phyloP scores from a whole-genome alignment of 2,329 filamentous ascomycete species.

The Hymenoscyphus repandus region DNA sequence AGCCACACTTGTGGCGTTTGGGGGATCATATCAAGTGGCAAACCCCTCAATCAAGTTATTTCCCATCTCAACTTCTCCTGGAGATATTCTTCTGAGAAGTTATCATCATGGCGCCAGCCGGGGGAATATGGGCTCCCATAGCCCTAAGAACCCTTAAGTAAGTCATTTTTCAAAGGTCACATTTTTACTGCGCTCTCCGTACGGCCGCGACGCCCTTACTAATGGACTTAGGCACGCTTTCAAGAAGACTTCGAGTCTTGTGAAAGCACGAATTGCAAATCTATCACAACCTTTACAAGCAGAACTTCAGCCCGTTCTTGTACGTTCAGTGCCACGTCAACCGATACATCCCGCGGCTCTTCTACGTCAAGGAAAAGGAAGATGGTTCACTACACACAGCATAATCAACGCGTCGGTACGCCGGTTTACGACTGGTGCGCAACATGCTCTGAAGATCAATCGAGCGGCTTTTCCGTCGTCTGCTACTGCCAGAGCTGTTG shows the following conservation, averaged over 20 bases:
- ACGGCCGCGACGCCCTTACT: conserved; percentile 10
- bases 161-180: conserved; percentile 9
- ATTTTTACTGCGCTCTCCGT: neutral
- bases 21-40: neutral
- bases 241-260: conserved; percentile 40
- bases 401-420: conserved; percentile 47
- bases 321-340: conserved; percentile 50
- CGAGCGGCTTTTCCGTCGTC: conserved; percentile 51
- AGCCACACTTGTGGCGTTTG: neutral
- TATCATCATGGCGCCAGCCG: conserved; percentile 27
- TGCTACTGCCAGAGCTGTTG: conserved; percentile 48
- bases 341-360: conserved; percentile 52
- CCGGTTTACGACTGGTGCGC: conserved; percentile 31
- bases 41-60: neutral
- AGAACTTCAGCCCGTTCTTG: conserved; percentile 55
- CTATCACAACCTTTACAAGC: conserved; percentile 37
- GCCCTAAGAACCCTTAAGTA: conserved; percentile 30
- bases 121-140: conserved; percentile 30
- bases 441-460: conserved; percentile 39
- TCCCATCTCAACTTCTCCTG: neutral
- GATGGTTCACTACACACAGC: conserved; percentile 55
- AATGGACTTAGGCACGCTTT: conserved; percentile 38
- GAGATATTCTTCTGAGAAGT: conserved; percentile 4
- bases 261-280: conserved; percentile 40
- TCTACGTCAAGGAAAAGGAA: conserved; percentile 58